Evolutionary conservation across 1,284 basidiomycete genomes (phyloP), one percentile per base, ranked within the genome.

Genomic region (Coriolopsis trogii): DNA sequence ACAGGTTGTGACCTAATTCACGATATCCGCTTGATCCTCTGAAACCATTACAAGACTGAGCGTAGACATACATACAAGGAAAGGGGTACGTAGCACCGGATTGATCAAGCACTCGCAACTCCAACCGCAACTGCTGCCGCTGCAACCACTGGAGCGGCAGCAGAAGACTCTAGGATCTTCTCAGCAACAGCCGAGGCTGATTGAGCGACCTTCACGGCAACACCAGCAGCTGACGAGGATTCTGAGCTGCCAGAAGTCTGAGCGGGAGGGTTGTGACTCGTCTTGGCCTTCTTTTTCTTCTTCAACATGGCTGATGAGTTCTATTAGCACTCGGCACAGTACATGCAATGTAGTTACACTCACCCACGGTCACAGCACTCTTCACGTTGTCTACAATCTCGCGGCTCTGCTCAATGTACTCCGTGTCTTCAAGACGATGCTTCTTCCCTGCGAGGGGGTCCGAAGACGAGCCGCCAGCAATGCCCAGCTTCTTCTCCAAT

Each of bases 321-420:
- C 43, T n/a, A 33, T 29, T 21, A n/a, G 15, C 44, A 36, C 6
- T 43, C 23, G 30, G 37, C 49, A 16, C 24, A 60, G 2, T 28
- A 21, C n/a, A n/a, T 15, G 16, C 10, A 16, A 15, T 18, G 40
- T 10, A 33, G 36, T 12, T 28, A 6, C 5, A 71, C 79, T 62
- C 60, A 93, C 91, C 93, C 40, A 83, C 80, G 42, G 88, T 80
- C 4, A 99, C 96, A 0, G 96, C 96, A 57, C 78, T 93, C 74
- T 93, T 91, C 21, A 98, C 96, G 60, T 83, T 88, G 58, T 97
- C 95, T 9, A 95, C 93, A 39, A 98, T 85, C 66, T 98, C 95
- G 65, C 84, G 78, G 65, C 89, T 95, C 73, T 98, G 89, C 65
- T 98, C 95, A 30, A 99, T 69, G 65, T 91, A 98, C 70, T 96